These are phyloP conservation scores for Lagenaria siceraria DNA, from an alignment of 306 rosid species.

Conservation along the genomic window DNA sequence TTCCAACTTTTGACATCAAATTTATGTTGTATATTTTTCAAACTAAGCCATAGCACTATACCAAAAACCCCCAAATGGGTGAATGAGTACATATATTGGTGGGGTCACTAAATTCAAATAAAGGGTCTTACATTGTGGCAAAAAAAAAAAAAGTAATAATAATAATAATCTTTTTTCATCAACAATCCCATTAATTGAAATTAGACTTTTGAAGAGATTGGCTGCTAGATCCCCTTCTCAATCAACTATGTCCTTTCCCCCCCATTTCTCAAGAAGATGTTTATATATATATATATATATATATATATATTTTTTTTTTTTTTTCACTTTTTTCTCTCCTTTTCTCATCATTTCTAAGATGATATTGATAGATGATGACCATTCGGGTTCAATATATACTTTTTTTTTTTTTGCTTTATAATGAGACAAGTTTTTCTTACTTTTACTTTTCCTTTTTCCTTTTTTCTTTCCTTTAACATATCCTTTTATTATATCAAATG, in stretches of 20 bases:
- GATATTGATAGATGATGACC: not conserved
- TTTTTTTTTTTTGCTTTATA: not conserved
- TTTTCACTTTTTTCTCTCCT: not conserved
- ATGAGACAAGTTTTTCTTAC: not conserved
- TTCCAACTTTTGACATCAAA: no score
- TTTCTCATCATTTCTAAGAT: not conserved
- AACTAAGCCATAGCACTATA: not conserved
- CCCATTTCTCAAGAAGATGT: not conserved
- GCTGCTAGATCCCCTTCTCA: not conserved
- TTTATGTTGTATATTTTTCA: not conserved
- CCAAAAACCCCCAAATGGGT: not conserved
- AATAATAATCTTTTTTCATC: not conserved
- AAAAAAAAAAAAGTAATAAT: no score
- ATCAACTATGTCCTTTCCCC: not conserved
- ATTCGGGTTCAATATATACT: not conserved
- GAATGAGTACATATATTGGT: not conserved
- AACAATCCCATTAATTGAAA: not conserved
- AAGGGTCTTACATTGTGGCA: not conserved
- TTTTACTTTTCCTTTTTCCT: not conserved
- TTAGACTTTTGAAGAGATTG: not conserved
- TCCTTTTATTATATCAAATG: not conserved
- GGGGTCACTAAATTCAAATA: not conserved
- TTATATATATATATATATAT: no score
- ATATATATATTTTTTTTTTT: not conserved
- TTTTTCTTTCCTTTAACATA: not conserved